These are phyloP conservation scores for Thelephora aurantiotincta DNA, from an alignment of 768 basidiomycete genomes.

Conservation along the genomic window DNA sequence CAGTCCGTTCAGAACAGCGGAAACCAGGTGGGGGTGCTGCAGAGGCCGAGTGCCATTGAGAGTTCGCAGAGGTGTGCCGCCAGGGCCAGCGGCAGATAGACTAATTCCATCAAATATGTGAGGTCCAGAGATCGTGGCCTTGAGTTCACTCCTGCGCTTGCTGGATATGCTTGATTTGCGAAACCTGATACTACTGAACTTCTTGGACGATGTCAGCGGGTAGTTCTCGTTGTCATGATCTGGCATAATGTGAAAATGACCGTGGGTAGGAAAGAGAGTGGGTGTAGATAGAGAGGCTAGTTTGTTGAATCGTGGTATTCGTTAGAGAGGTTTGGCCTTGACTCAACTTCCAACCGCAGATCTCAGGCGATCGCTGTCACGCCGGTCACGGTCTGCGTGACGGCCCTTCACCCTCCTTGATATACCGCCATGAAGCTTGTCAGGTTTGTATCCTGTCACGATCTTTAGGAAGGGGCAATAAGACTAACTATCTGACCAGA, in stretches of 20 bases:
- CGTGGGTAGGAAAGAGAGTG: too few species aligned
- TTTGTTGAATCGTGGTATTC: too few species aligned
- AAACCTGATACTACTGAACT: not conserved
- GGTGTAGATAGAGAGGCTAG: too few species aligned
- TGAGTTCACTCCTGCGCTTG: not conserved
- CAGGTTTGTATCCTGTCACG: slow-evolving; percentile 29
- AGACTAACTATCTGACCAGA: slow-evolving; percentile 24
- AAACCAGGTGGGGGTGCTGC: too few species aligned
- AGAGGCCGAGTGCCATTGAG: too few species aligned
- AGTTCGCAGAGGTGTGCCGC: too few species aligned
- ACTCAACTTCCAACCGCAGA: too few species aligned
- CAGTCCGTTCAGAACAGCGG: too few species aligned
- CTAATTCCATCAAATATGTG: not conserved
- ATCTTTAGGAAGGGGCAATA: not conserved
- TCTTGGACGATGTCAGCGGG: not conserved
- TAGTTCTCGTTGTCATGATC: not conserved
- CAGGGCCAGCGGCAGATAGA: too few species aligned
- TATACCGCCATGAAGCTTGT: slow-evolving; percentile 64
- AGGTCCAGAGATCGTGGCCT: not conserved
- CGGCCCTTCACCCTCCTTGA: slow-evolving; percentile 2
- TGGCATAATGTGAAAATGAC: not conserved
- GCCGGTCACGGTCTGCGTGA: too few species aligned
- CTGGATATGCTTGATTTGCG: not conserved
- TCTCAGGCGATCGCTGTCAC: too few species aligned
- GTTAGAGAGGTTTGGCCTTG: too few species aligned